Evolutionary conservation across 2,329 filamentous ascomycete species (phyloP).

Genomic region (Alternaria viburni): DNA sequence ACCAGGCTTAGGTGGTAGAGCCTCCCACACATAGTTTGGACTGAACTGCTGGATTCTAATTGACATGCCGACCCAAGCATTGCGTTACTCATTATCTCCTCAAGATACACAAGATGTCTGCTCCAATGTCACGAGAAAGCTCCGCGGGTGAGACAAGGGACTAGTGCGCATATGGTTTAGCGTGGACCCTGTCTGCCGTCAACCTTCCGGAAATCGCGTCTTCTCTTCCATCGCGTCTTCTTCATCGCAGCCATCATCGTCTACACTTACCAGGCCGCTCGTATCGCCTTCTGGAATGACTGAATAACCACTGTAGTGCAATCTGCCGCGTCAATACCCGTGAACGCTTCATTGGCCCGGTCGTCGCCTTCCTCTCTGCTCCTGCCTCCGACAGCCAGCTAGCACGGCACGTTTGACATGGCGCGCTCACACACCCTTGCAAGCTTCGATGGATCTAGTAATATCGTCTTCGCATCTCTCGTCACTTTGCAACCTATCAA

Average conservation of each 20-base stretch:
- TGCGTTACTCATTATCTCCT: background rate
- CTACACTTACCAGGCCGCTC: too few species aligned
- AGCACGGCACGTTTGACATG: background rate
- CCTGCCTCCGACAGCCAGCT: background rate
- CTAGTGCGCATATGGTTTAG: background rate
- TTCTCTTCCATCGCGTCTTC: background rate
- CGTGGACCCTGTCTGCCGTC: background rate
- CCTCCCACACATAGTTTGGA: background rate
- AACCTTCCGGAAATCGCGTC: background rate
- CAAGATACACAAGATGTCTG: background rate
- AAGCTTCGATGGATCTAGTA: too few species aligned
- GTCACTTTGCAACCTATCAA: too few species aligned
- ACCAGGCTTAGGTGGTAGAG: fast-evolving
- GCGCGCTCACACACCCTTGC: background rate
- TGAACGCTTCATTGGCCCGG: fast-evolving
- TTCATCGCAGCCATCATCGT: too few species aligned
- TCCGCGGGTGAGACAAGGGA: background rate
- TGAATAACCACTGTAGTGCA: too few species aligned
- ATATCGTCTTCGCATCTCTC: too few species aligned
- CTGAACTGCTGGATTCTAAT: fast-evolving
- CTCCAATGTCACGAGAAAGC: background rate
- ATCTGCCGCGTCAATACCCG: background rate
- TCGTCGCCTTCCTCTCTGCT: background rate
- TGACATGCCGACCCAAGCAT: background rate
- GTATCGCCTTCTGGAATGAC: too few species aligned